These are phyloP conservation scores for Picea abies DNA, from an alignment of 83 land plant species.

Conservation along the genomic window DNA sequence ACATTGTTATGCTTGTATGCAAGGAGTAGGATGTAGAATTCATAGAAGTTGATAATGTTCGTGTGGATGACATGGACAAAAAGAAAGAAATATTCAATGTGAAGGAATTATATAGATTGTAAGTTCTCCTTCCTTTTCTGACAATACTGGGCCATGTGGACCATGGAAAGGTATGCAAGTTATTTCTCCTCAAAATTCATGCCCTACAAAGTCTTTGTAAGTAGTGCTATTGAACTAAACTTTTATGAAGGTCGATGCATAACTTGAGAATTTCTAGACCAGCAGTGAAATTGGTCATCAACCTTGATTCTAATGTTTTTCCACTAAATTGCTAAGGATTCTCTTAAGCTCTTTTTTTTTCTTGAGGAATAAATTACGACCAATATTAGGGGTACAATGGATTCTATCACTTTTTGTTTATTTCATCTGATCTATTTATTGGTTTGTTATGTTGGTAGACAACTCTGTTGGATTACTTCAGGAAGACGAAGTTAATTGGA, in stretches of 20 bases:
- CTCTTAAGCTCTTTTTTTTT: too few relatives aligned
- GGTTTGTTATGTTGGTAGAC: constrained; percentile 59
- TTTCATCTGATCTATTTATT: constrained; percentile 22
- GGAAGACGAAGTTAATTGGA: constrained; percentile 84
- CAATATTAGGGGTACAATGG: too few relatives aligned
- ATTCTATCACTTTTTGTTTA: too few relatives aligned
- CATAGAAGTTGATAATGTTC: constrained; percentile 65
- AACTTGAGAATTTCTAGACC: neutral
- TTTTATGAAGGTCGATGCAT: constrained; percentile 13
- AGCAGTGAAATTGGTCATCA: neutral
- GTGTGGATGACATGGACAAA: constrained; percentile 85
- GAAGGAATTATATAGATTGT: constrained; percentile 83
- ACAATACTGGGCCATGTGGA: constrained; percentile 99
- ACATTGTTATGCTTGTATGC: constrained; percentile 90
- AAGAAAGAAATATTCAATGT: constrained; percentile 88
- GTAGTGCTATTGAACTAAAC: constrained; percentile 2
- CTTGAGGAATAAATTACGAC: too few relatives aligned
- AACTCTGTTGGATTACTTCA: constrained; percentile 88
- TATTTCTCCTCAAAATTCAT: neutral
- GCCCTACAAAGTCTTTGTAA: neutral
- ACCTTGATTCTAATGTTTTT: neutral
- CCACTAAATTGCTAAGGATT: neutral
- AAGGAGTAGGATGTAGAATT: constrained; percentile 90
- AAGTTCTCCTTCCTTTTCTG: constrained; percentile 84
- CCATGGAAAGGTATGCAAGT: constrained; percentile 90